A percentile compares a stretch with the other conserved stretches of the same genome.
Evolutionary conservation across 331 rosid genomes (phyloP).

Genomic region (Arachis monticola): DNA sequence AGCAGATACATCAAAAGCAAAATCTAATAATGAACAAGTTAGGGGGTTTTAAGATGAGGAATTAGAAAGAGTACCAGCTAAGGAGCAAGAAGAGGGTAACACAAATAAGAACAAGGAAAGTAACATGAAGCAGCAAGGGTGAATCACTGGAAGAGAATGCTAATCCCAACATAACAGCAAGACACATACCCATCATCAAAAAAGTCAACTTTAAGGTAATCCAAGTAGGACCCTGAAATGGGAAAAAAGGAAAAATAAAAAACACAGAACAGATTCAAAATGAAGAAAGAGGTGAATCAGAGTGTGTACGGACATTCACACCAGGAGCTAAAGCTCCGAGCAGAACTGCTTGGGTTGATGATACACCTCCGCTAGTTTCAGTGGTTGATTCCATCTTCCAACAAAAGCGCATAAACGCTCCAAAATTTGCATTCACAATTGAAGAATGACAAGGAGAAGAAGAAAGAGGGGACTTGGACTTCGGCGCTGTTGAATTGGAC

Average conservation of each 20-base stretch:
- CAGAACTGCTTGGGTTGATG: constrained; percentile 83
- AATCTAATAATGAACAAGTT: not conserved
- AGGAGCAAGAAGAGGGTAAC: constrained; percentile 78
- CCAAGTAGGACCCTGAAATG: constrained; percentile 59
- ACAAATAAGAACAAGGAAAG: constrained; percentile 70
- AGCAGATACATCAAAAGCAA: not conserved
- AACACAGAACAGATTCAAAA: not conserved
- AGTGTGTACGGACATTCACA: constrained; percentile 62
- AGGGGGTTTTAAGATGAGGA: constrained; percentile 10
- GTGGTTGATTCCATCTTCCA: constrained; percentile 54
- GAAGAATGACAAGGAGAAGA: not conserved
- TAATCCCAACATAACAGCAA: constrained; percentile 74
- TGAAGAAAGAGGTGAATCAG: not conserved
- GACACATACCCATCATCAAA: constrained; percentile 62
- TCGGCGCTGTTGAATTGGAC: not conserved
- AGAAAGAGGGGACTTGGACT: not conserved
- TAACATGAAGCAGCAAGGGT: constrained; percentile 74
- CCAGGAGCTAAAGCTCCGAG: constrained; percentile 97
- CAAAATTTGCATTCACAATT: not conserved
- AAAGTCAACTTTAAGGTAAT: constrained; percentile 11
- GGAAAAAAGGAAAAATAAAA: not conserved
- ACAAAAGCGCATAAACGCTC: not conserved
- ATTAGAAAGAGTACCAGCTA: constrained; percentile 63
- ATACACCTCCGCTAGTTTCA: constrained; percentile 51
- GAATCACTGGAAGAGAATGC: constrained; percentile 92